These are phyloP conservation scores for Saccharomycopsis lassenensis DNA, from an alignment of 805 yeast species.

Conservation along the genomic window DNA sequence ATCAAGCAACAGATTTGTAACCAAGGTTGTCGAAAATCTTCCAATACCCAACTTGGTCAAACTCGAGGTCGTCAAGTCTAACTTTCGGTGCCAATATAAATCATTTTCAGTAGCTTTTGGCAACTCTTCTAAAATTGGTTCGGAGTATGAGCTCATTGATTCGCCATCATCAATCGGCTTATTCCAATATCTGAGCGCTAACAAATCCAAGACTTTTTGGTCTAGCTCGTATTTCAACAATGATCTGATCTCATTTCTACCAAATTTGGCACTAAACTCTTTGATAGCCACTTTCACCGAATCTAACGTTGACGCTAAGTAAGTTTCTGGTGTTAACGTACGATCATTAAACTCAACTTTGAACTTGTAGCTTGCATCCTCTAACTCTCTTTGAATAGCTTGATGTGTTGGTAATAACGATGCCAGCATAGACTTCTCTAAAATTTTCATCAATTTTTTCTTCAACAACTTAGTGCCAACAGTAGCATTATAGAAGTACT, in stretches of 20 bases:
- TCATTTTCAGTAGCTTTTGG: slow-evolving; percentile 53
- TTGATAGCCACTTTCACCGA: slow-evolving; percentile 75
- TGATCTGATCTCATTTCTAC: slow-evolving; percentile 70
- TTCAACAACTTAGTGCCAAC: slow-evolving; percentile 71
- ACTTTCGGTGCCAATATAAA: slow-evolving; percentile 75
- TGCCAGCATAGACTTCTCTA: slow-evolving; percentile 85
- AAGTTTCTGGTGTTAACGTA: slow-evolving; percentile 86
- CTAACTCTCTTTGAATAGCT: slow-evolving; percentile 81
- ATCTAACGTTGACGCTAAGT: slow-evolving; percentile 86
- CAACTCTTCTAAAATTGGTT: slow-evolving; percentile 45
- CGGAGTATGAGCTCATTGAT: slow-evolving; percentile 21
- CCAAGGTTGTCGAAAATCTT: slow-evolving; percentile 69
- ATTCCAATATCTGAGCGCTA: slow-evolving; percentile 93
- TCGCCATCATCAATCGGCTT: slow-evolving; percentile 30
- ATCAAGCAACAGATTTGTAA: slow-evolving; percentile 67
- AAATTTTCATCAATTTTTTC: slow-evolving; percentile 70
- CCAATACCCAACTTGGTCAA: slow-evolving; percentile 93
- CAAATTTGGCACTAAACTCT: slow-evolving; percentile 73
- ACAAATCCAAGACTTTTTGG: slow-evolving; percentile 74
- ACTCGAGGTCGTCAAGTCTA: slow-evolving; percentile 74
- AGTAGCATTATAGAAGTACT: slow-evolving; percentile 48
- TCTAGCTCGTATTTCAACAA: slow-evolving; percentile 77
- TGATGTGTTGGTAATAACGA: slow-evolving; percentile 80
- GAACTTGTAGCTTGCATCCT: slow-evolving; percentile 84
- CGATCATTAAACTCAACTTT: slow-evolving; percentile 96